Base-by-base conservation (phyloP, 371 early-diverging fungal species). In the Apophysomyces variabilis region DNA sequence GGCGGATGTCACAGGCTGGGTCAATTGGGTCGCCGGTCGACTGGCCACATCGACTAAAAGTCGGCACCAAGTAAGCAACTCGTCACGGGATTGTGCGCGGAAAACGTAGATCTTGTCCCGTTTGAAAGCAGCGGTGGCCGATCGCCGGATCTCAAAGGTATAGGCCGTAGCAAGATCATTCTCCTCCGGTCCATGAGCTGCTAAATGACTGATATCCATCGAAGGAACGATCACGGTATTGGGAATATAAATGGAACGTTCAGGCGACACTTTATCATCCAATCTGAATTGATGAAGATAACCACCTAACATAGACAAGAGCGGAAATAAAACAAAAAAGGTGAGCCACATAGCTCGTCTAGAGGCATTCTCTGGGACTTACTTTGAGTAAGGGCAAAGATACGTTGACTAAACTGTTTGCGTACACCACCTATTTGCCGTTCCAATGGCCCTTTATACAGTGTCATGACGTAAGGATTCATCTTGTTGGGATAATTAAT, bases 401-500 rank as follows among this genome's bases (percentile, higher is more conserved):
- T 71, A 13, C 71, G 72, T 13, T 78, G 76, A 35, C 60, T 56
- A 60, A 69, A 83, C 58, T 79, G 77, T 39, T 77, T 80, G 18
- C 72, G 60, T 1, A 77, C 80, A 38, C 79, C 77, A 38, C 32
- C 32, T 26, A 62, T 60, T 13, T 74, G 75, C 11, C 79, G 69
- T 12, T 76, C 73, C 66, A 80, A 58, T 41, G 70, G 66, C 5
- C 83, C 83, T 57, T 78, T 77, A 9, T 72, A 61, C 7, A 80
- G 47, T 5, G 79, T 79, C 74, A 74, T 71, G 3, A 83, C 83
- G 13, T 66, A 45, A 0, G 80, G 79, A 61, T 77, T 73, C 14
- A 65, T 62, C 39, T 80, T 83, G 66, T 83, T 80, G 13, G 78
- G 73, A 67, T 80, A 83, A 21, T 80, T 78, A 56, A 83, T 80